A percentile compares a stretch with the other conserved stretches of the same genome.
These are phyloP conservation scores for Carnegiea gigantea DNA, from an alignment of 179 eudicot species.

Conservation along the genomic window DNA sequence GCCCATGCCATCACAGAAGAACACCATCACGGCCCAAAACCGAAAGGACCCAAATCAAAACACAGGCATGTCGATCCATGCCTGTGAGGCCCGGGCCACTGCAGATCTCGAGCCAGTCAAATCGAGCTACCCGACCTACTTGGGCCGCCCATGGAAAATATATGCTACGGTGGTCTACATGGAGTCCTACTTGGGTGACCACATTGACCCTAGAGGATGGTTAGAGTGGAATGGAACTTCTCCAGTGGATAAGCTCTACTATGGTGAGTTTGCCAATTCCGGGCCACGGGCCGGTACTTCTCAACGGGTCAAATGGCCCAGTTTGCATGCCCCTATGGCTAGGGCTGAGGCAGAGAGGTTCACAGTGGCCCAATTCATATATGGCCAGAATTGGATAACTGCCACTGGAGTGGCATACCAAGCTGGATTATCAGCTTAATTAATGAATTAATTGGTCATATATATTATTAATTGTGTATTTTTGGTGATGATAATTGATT, in stretches of 20 bases:
- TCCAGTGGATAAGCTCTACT: conserved; percentile 59
- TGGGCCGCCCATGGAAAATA: conserved; percentile 83
- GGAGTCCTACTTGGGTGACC: conserved; percentile 55
- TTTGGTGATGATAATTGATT: neutral
- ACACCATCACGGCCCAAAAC: conserved; percentile 79
- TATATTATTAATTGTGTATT: neutral
- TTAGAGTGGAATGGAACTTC: conserved; percentile 62
- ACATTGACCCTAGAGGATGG: conserved; percentile 68
- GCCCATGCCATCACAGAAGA: conserved; percentile 58
- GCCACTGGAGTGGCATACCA: conserved; percentile 68
- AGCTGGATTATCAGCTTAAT: conserved; percentile 47
- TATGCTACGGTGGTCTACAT: conserved; percentile 63
- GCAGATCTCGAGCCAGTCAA: conserved; percentile 54
- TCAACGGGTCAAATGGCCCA: conserved; percentile 65
- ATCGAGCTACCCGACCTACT: conserved; percentile 41
- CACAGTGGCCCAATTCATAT: conserved; percentile 65
- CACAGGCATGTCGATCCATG: conserved; percentile 83
- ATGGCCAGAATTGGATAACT: conserved; percentile 60
- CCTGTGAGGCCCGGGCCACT: conserved; percentile 49
- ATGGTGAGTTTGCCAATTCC: conserved; percentile 65
- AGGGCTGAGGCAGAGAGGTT: conserved; percentile 50
- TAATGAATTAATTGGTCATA: neutral
- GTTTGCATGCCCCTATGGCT: conserved; percentile 42
- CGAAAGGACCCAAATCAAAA: conserved; percentile 69
- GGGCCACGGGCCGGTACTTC: conserved; percentile 64